Base-by-base conservation (phyloP, 176 grass and related monocot species). In the Calamus simplicifolius region DNA sequence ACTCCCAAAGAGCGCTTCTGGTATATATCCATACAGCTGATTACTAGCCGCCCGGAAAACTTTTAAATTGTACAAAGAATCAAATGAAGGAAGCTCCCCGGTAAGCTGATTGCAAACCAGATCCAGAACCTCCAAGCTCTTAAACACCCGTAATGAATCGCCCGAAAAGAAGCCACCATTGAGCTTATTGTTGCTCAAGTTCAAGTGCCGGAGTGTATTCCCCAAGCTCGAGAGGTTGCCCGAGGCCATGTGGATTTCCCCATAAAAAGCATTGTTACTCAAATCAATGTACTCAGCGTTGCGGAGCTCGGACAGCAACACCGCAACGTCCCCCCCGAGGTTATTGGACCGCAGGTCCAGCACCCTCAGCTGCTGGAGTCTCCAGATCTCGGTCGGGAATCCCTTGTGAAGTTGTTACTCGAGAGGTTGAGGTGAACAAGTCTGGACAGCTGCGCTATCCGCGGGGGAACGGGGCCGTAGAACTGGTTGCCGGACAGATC, bases 371-470 rank as follows among this genome's bases (percentile, higher is more conserved):
- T 89, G 85, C 69, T 63, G 89, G 49, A 98, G 80, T 81, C 79
- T 80, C 26, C 3, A 59, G 50, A 73, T 73, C 58, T 79, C 79
- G 51, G 65, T 66, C 16, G 94, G 94, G 71, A 92, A 89, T 16
- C 84, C 94, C 25, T 76, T 51, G 88, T 48, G 73, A 98, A 98
- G 63, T 85, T 85, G 73, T 98, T 98, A 66, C 38, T 23, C 53
- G 94, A 98, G 78, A 98, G 85, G 73, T 98, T 88, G 66, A 98
- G 88, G 70, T 89, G 76, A 64, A 81, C 79, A 56, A 98, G 75
- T 23, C 88, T 73, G 8, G 76, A 56, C 69, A 98, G 82, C 14
- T 98, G 76, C 18, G 84, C 69, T 62, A 98, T 83, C 75, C 81
- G 81, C n/a, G 65, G 76, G 0, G 93, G 93, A 62, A 98, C 72